Evolutionary conservation across 2,329 filamentous ascomycete species (phyloP).

Genomic region (Ramichloridium luteum): DNA sequence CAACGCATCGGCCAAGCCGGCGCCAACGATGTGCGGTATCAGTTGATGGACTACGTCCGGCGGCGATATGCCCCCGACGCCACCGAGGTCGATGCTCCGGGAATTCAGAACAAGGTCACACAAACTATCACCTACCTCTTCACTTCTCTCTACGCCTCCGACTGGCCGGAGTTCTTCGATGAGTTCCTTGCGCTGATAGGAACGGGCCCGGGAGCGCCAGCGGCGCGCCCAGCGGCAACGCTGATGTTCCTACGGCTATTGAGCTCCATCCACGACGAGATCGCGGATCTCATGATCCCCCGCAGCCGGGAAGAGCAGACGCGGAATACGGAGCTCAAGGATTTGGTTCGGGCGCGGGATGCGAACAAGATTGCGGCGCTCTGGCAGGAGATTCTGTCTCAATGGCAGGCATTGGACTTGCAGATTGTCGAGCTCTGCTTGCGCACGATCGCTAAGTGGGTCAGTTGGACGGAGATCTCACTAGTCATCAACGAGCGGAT

Average conservation of each 20-base stretch:
- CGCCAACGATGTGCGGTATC: conserved; percentile 65
- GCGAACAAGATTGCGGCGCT: conserved; percentile 77
- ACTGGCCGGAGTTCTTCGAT: conserved; percentile 83
- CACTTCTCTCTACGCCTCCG: conserved; percentile 68
- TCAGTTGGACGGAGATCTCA: conserved; percentile 96
- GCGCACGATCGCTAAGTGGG: conserved; percentile 89
- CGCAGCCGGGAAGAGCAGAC: conserved; percentile 68
- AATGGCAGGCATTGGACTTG: conserved; percentile 55
- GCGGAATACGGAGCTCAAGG: conserved; percentile 81
- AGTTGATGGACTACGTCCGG: conserved; percentile 67
- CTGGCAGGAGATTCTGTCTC: conserved; percentile 80
- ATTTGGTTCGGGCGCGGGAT: conserved; percentile 74
- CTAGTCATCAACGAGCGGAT: conserved; percentile 84
- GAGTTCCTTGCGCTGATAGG: conserved; percentile 72
- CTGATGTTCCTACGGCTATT: conserved; percentile 82
- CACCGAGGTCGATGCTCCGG: conserved; percentile 52
- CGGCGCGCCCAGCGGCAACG: conserved; percentile 62
- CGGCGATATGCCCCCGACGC: conserved; percentile 54
- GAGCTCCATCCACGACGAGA: conserved; percentile 88
- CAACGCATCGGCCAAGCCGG: conserved; percentile 62
- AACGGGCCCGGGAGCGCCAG: conserved; percentile 39
- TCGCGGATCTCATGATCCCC: conserved; percentile 79
- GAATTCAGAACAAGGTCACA: conserved; percentile 91
- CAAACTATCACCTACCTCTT: conserved; percentile 94
- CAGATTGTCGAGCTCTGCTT: conserved; percentile 79